These are phyloP conservation scores for Chondrus crispus DNA, from an alignment of 23 red algal genomes.

Conservation along the genomic window DNA sequence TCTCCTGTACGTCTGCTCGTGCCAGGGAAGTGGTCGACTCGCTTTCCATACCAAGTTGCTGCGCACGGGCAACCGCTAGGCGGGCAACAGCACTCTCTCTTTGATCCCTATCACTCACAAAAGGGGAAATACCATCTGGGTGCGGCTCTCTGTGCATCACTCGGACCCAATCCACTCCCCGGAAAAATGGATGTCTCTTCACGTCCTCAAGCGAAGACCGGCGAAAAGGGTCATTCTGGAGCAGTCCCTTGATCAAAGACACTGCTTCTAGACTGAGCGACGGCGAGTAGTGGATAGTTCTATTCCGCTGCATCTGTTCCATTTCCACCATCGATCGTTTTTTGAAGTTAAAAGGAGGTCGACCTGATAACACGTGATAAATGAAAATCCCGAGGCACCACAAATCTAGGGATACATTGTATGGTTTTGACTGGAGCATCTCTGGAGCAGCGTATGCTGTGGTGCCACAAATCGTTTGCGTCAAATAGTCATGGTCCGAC, in stretches of 20 bases:
- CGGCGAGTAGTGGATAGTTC: slow-evolving; percentile 59
- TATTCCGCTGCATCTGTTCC: slow-evolving; percentile 57
- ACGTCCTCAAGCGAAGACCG: slow-evolving; percentile 58
- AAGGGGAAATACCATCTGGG: slow-evolving; percentile 31
- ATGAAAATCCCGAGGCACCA: slow-evolving; percentile 89
- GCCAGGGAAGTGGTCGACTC: not conserved
- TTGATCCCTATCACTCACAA: slow-evolving; percentile 30
- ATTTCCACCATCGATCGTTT: slow-evolving; percentile 66
- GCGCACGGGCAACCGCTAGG: slow-evolving; percentile 14
- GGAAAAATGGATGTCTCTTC: slow-evolving; percentile 88
- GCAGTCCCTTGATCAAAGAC: slow-evolving; percentile 69
- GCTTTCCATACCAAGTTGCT: slow-evolving; percentile 13
- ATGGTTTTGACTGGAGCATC: slow-evolving; percentile 68
- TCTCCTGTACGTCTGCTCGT: slow-evolving; percentile 20
- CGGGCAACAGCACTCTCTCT: slow-evolving; percentile 11
- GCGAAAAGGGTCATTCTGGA: slow-evolving; percentile 63
- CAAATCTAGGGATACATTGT: slow-evolving; percentile 76
- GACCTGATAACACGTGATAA: slow-evolving; percentile 71
- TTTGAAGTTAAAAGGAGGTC: slow-evolving; percentile 82
- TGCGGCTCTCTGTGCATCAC: slow-evolving; percentile 50
- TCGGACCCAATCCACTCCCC: slow-evolving; percentile 79
- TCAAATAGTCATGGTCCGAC: slow-evolving; percentile 33
- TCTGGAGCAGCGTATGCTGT: slow-evolving; percentile 85
- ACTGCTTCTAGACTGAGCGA: slow-evolving; percentile 68
- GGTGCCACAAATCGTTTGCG: slow-evolving; percentile 89